Evolutionary conservation across 306 rosid species (phyloP).

Genomic region (Canavalia ensiformis): DNA sequence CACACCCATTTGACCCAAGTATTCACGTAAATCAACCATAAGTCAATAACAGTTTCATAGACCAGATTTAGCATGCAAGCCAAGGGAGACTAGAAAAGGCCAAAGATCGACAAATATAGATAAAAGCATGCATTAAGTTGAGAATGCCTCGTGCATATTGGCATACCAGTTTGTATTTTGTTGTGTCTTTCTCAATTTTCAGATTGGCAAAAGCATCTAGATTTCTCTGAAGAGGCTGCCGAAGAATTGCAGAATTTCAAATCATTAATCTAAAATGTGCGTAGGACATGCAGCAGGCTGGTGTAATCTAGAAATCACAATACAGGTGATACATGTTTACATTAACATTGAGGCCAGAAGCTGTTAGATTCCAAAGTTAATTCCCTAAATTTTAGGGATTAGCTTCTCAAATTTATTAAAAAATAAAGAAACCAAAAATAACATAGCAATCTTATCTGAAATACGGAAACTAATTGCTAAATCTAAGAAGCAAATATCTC

Average conservation of each 20-base stretch:
- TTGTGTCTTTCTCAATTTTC: slow-evolving; percentile 70
- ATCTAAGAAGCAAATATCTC: too few species aligned
- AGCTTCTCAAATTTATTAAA: too few species aligned
- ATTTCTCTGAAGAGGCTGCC: slow-evolving; percentile 82
- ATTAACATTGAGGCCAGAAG: too few species aligned
- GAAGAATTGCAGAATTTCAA: background rate
- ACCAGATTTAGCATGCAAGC: background rate
- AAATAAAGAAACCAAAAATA: too few species aligned
- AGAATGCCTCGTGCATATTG: background rate
- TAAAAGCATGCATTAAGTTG: background rate
- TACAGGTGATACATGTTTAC: too few species aligned
- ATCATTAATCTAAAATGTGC: background rate
- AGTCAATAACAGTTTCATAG: background rate
- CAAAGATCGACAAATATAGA: slow-evolving; percentile 5
- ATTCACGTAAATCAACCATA: background rate
- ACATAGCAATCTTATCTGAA: too few species aligned
- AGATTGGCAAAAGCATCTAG: slow-evolving; percentile 72
- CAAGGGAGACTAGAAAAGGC: background rate
- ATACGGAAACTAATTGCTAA: too few species aligned
- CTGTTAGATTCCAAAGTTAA: too few species aligned
- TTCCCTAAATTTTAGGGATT: too few species aligned
- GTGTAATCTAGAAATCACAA: background rate
- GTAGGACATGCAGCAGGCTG: background rate
- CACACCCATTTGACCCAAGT: background rate
- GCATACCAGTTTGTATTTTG: slow-evolving; percentile 70